Percentiles rank a stretch among this genome's conserved stretches.
These are phyloP conservation scores for Kernera saxatilis DNA, from an alignment of 345 rosid species.

Conservation along the genomic window DNA sequence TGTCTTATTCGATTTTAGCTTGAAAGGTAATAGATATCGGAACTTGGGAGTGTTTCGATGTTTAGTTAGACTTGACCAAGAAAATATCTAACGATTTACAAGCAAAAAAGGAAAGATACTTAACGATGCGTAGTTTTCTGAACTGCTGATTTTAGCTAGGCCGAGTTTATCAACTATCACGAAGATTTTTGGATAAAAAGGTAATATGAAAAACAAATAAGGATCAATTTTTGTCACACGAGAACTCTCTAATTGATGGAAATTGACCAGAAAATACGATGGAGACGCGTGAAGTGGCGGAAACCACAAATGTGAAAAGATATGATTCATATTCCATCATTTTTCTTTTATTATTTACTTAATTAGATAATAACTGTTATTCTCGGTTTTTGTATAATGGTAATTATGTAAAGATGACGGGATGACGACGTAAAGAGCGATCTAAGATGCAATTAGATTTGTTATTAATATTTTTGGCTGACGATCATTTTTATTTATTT, in stretches of 20 bases:
- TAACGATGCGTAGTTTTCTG: background rate
- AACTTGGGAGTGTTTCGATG: background rate
- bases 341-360: background rate
- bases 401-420: conserved; percentile 13
- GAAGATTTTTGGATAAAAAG: background rate
- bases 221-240: background rate
- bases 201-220: background rate
- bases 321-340: background rate
- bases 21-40: background rate
- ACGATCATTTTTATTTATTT: background rate
- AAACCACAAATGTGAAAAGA: conserved; percentile 11
- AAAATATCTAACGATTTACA: background rate
- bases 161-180: background rate
- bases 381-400: background rate
- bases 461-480: background rate
- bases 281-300: conserved; percentile 20
- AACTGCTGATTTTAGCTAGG: background rate
- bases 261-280: conserved; percentile 11
- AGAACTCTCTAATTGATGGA: background rate
- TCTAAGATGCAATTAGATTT: background rate
- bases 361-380: background rate
- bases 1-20: background rate
- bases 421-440: background rate
- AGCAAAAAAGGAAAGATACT: no score
- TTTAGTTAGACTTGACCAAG: background rate